Evolutionary conservation across 257 asterid genomes (phyloP), one percentile per base, ranked within the genome.

Genomic region (Scutellaria baicalensis): DNA sequence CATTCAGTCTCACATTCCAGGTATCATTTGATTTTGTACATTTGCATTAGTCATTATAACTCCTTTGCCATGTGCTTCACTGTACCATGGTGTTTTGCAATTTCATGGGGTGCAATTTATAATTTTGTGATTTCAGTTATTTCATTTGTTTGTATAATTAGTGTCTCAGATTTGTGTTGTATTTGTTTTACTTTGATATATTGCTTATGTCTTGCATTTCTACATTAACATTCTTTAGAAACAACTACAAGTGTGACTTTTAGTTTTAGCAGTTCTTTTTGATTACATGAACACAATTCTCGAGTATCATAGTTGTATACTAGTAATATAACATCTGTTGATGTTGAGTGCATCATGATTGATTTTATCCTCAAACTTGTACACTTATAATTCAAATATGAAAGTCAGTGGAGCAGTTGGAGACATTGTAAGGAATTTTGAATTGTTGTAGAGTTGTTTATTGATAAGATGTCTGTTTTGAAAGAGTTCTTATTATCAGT

Each of bases 1-100:
- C 97, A 0, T 89, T 91, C 68, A 78, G 84, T 72, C 97, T 89
- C 59, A 80, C 89, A 36, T 91, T 94, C 83, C 97, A 94, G 99
- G 99, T 93, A 68, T 3, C 52, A 5, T 17, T 66, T 0, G 63
- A 52, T 39, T 23, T 72, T 38, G 14, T 20, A 18, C 8, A 64
- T 31, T 16, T 13, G 47, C 38, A 31, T n/a, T 9, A 14, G 4
- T 59, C 20, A 7, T 49, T 45, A 55, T 70, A n/a, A 39, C 44
- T 64, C 16, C 27, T 31, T 35, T 11, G 10, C 27, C 9, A 33
- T 36, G 21, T 66, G 44, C n/a, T 51, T n/a, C 40, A n/a, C 62
- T 27, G 14, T 21, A 5, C 27, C 17, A 23, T 23, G 36, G 17
- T 57, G 9, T 14, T 70, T 47, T 5, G 16, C 18, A 18, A 18